Percentiles rank a stretch among this genome's conserved stretches.
Conservation (phyloP, 495 filamentous ascomycete species). For the Staphylotrichum longicolle region DNA sequence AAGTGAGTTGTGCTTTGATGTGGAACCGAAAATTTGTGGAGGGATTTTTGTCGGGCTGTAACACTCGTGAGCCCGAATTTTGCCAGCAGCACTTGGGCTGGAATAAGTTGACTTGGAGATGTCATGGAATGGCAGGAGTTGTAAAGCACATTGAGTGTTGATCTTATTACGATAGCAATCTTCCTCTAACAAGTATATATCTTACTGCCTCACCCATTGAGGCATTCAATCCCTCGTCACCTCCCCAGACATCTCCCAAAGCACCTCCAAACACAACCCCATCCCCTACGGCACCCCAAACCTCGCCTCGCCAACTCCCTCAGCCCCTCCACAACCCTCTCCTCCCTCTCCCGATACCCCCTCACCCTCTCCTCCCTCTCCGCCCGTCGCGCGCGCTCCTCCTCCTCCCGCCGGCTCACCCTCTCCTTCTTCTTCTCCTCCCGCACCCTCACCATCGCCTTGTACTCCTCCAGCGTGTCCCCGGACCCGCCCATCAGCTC, state of each 20-base stretch:
- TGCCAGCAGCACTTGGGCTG: too few species aligned
- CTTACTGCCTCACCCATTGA: too few species aligned
- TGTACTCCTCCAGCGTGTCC: conserved; percentile 54
- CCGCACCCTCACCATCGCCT: conserved; percentile 50
- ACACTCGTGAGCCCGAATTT: not conserved
- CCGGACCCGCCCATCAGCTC: conserved; percentile 56
- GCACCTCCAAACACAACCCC: not conserved
- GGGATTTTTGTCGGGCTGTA: not conserved
- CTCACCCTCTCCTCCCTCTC: conserved; percentile 63
- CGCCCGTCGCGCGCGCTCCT: conserved; percentile 54
- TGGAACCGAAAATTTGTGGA: conserved; percentile 12
- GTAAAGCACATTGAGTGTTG: too few species aligned
- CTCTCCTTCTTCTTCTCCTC: conserved; percentile 64
- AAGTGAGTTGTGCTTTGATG: not conserved
- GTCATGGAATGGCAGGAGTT: too few species aligned
- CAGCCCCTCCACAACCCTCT: conserved; percentile 64
- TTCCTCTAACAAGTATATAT: too few species aligned
- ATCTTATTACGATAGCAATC: too few species aligned
- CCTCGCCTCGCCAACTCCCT: conserved; percentile 57
- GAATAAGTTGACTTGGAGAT: too few species aligned
- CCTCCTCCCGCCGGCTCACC: conserved; percentile 64
- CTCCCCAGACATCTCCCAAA: not conserved
- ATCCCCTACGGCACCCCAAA: conserved; percentile 44
- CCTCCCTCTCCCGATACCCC: conserved; percentile 59
- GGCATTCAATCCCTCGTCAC: not conserved